Evolutionary conservation across 2,329 filamentous ascomycete genomes (phyloP).

Genomic region (Botryotinia calthae): DNA sequence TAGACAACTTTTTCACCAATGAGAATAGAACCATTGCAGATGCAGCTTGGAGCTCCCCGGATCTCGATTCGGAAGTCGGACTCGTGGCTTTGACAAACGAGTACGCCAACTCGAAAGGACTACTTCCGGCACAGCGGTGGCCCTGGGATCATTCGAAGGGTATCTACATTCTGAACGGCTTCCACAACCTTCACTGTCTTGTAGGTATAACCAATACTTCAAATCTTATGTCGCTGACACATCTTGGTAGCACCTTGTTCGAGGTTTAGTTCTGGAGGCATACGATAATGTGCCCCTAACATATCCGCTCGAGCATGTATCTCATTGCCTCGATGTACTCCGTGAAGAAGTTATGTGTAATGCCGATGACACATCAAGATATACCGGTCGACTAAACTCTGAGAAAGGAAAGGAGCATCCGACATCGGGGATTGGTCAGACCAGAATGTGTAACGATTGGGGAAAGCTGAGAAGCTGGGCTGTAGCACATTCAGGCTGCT

Average conservation of each 20-base stretch:
- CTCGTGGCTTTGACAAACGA: conserved; percentile 11
- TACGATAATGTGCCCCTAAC: background rate
- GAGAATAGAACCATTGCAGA: background rate
- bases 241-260: background rate
- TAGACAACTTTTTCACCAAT: conserved; percentile 7
- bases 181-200: conserved; percentile 17
- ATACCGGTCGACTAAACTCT: background rate
- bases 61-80: conserved; percentile 4
- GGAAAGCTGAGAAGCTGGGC: conserved; percentile 4
- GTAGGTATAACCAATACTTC: background rate
- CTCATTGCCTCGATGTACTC: conserved; percentile 17
- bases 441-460: conserved; percentile 16
- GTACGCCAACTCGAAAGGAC: conserved; percentile 1
- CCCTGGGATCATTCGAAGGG: conserved; percentile 15
- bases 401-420: conserved; percentile 11
- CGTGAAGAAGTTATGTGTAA: conserved; percentile 22
- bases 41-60: conserved; percentile 1
- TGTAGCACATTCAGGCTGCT: conserved; percentile 7
- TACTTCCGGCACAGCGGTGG: conserved; percentile 6
- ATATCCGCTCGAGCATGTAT: background rate
- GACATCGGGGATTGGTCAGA: conserved; percentile 6
- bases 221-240: background rate
- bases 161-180: conserved; percentile 12
- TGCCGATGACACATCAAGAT: conserved; percentile 17
- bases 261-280: background rate